phyloP scores from a whole-genome alignment of 163 green algal species.

The Prototheca wickerhamii region DNA sequence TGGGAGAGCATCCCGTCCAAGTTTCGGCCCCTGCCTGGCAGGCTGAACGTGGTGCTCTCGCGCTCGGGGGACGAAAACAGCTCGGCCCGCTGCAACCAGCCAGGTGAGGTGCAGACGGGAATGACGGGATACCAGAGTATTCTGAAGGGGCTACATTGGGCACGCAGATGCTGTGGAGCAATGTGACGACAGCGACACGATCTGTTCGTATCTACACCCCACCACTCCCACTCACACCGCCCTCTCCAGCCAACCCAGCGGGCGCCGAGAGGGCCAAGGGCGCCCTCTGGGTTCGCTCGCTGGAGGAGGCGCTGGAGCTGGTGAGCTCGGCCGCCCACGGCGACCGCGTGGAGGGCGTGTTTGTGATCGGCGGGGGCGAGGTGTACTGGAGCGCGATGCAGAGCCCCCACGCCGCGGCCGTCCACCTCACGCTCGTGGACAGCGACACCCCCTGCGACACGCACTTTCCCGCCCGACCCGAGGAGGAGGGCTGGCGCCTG shows the following conservation, averaged over 20 bases:
- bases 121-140: not conserved
- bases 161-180: too few relatives aligned
- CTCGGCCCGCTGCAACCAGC: too few relatives aligned
- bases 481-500: constrained; percentile 51
- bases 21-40: constrained; percentile 80
- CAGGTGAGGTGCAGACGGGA: not conserved
- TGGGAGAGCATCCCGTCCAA: constrained; percentile 92
- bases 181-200: too few relatives aligned
- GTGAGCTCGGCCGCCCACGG: constrained; percentile 33
- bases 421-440: constrained; percentile 78
- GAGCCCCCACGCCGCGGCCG: constrained; percentile 54
- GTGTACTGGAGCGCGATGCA: constrained; percentile 73
- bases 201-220: too few relatives aligned
- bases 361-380: constrained; percentile 93
- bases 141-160: too few relatives aligned
- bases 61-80: not conserved
- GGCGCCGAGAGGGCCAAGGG: not conserved
- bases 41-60: constrained; percentile 90
- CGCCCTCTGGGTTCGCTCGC: constrained; percentile 21
- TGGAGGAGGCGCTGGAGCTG: constrained; percentile 68
- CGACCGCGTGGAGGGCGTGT: constrained; percentile 72
- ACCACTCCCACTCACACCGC: too few relatives aligned
- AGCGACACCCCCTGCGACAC: constrained; percentile 77
- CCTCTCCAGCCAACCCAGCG: too few relatives aligned
- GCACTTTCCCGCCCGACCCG: constrained; percentile 72